Percentiles rank a stretch among this genome's conserved stretches.
Conservation (phyloP, 495 filamentous ascomycete species). For the Neurospora sp. region DNA sequence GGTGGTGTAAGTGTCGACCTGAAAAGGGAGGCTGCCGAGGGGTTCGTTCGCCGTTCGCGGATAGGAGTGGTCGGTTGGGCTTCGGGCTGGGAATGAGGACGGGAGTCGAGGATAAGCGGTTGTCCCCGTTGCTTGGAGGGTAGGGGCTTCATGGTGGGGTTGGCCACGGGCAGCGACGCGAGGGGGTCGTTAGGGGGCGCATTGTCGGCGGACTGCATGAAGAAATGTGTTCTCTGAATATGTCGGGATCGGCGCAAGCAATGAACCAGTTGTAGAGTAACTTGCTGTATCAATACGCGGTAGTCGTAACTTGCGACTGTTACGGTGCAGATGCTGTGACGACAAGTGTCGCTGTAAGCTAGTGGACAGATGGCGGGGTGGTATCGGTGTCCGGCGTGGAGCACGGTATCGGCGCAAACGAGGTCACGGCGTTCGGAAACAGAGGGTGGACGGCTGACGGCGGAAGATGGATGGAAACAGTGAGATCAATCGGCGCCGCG, state of each 20-base stretch:
- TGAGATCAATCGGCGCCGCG: neutral
- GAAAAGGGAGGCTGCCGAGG: slow-evolving; percentile 51
- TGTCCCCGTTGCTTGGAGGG: slow-evolving; percentile 23
- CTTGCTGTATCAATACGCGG: neutral
- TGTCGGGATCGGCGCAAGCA: neutral
- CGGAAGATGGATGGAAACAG: neutral
- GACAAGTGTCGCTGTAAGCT: neutral
- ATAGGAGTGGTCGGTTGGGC: slow-evolving; percentile 40
- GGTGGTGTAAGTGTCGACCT: slow-evolving; percentile 45
- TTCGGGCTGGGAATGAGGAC: slow-evolving; percentile 30
- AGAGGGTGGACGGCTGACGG: neutral
- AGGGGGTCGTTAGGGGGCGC: slow-evolving; percentile 29
- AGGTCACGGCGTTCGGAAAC: neutral
- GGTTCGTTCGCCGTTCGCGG: slow-evolving; percentile 34
- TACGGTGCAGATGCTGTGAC: neutral
- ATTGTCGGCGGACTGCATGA: slow-evolving; percentile 38
- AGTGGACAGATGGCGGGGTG: neutral
- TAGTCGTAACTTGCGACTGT: neutral
- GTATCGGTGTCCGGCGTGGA: neutral
- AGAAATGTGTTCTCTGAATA: neutral
- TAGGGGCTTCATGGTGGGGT: slow-evolving; percentile 25
- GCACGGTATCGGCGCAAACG: neutral
- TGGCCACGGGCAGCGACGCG: slow-evolving; percentile 32
- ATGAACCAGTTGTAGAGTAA: neutral
- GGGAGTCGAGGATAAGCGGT: slow-evolving; percentile 20